Base-by-base conservation (phyloP, 2,329 filamentous ascomycete genomes). In the Allantophomopsis lycopodina region DNA sequence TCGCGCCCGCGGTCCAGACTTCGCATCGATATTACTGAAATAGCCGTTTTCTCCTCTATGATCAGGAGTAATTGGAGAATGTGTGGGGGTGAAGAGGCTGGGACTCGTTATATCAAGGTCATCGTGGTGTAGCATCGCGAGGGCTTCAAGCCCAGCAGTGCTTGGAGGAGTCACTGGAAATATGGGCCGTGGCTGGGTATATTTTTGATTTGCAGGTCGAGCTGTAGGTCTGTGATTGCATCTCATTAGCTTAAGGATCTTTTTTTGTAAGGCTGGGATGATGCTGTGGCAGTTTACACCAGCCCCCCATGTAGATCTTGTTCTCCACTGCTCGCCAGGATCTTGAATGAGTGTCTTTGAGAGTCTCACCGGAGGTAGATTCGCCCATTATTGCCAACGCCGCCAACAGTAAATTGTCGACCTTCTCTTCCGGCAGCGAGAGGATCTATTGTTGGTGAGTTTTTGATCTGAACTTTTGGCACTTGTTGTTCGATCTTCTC, bases 301-400 rank as follows among this genome's bases (percentile, higher is more conserved):
- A 28, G 23, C 23, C 23, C 23, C 23, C 23, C 23, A 28, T 28
- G 23, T 28, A 28, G 23, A 28, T 28, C 23, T 28, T 28, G 23
- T 28, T 28, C 23, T 28, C 23, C 23, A 28, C 23, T 28, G 23
- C 23, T 10, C 23, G 23, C 23, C 23, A 28, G 23, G 23, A 10
- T 28, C 23, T 28, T 28, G 39, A 33, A 44, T 28, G 23, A 28
- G 37, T 41, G 45, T 43, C 52, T 30, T 35, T 40, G 23, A 28
- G 23, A 8, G 23, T 45, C 72, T 54, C 75, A 88, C 81, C 81
- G 83, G 48, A 89, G 57, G 59, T 86, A 89, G 58, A 89, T 84
- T 55, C 79, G 77, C 32, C 83, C 83, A 60, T 87, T 86, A 55
- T 86, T 83, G 17, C 83, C 83, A 43, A 89, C 83, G 57, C 87